Percentiles rank a stretch among this genome's conserved stretches.
Evolutionary conservation across 2,329 filamentous ascomycete genomes (phyloP).

Genomic region (Mycosphaerella arachidis): DNA sequence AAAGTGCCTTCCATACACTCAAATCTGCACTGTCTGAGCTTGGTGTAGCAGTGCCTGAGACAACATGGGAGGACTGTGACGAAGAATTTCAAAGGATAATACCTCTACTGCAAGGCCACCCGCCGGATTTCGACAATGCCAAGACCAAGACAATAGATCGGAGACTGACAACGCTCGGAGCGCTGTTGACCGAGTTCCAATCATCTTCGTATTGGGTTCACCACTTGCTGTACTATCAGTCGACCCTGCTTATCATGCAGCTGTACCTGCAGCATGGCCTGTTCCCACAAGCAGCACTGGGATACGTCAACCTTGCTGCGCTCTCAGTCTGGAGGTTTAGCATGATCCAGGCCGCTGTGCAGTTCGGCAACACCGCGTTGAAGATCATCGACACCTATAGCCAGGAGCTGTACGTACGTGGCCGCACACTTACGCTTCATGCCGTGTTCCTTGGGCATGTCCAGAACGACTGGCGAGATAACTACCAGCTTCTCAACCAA

Average conservation of each 20-base stretch:
- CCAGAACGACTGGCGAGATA: constrained; percentile 56
- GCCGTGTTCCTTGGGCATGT: constrained; percentile 67
- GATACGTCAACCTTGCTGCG: constrained; percentile 63
- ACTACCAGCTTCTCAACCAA: constrained; percentile 58
- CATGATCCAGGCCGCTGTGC: constrained; percentile 63
- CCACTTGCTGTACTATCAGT: constrained; percentile 66
- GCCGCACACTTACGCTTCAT: constrained; percentile 65
- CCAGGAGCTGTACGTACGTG: constrained; percentile 60
- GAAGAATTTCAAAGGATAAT: constrained; percentile 57
- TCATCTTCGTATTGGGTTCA: constrained; percentile 65
- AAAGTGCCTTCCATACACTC: constrained; percentile 64
- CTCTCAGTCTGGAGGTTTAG: constrained; percentile 66
- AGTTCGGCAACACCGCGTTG: constrained; percentile 60
- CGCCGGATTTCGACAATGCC: constrained; percentile 12
- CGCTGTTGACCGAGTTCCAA: constrained; percentile 52
- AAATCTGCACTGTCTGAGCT: constrained; percentile 67
- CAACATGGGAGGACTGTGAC: constrained; percentile 74
- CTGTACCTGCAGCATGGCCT: constrained; percentile 60
- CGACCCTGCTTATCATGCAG: constrained; percentile 62
- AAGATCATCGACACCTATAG: constrained; percentile 60
- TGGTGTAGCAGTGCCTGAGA: constrained; percentile 60
- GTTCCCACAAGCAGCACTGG: constrained; percentile 65
- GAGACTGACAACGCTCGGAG: constrained; percentile 59
- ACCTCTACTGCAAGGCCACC: constrained; percentile 21
- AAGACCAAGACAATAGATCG: constrained; percentile 44